These are phyloP conservation scores for Tilletia walkeri DNA, from an alignment of 1,284 basidiomycete genomes.

Conservation along the genomic window DNA sequence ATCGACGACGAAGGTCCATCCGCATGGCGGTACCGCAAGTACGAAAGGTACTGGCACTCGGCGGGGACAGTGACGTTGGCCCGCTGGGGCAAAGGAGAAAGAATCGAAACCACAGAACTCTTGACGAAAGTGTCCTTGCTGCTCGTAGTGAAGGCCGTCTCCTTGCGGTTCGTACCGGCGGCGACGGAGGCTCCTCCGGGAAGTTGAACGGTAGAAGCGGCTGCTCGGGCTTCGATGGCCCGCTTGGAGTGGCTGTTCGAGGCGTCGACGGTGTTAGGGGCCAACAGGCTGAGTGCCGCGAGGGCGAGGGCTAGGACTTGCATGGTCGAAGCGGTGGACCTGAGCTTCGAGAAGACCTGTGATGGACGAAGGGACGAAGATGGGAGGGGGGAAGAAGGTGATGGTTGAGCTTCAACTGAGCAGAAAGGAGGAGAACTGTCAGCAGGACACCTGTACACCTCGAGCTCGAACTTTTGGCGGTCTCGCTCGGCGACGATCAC, in stretches of 20 bases:
- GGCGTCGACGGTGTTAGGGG: neutral
- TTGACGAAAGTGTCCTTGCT: conserved; percentile 18
- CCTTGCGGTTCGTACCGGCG: conserved; percentile 10
- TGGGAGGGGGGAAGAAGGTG: no score
- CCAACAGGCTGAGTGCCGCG: neutral
- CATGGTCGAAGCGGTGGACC: neutral
- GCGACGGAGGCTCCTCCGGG: conserved; percentile 8
- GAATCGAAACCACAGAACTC: conserved; percentile 18
- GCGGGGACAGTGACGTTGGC: conserved; percentile 9
- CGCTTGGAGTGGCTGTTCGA: conserved; percentile 5
- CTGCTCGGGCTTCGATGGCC: neutral
- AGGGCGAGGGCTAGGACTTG: neutral
- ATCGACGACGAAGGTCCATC: conserved; percentile 15
- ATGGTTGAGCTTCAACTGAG: no score
- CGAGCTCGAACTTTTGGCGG: no score
- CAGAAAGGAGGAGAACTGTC: no score
- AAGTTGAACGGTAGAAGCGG: neutral
- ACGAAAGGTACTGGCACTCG: conserved; percentile 20
- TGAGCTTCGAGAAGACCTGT: neutral
- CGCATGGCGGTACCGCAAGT: conserved; percentile 20
- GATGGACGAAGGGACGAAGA: neutral
- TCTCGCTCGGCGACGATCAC: no score
- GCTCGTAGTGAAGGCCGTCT: conserved; percentile 9
- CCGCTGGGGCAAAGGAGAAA: neutral
- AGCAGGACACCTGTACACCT: no score